Evolutionary conservation across 345 rosid species (phyloP).

Genomic region (Limnanthes douglasii): DNA sequence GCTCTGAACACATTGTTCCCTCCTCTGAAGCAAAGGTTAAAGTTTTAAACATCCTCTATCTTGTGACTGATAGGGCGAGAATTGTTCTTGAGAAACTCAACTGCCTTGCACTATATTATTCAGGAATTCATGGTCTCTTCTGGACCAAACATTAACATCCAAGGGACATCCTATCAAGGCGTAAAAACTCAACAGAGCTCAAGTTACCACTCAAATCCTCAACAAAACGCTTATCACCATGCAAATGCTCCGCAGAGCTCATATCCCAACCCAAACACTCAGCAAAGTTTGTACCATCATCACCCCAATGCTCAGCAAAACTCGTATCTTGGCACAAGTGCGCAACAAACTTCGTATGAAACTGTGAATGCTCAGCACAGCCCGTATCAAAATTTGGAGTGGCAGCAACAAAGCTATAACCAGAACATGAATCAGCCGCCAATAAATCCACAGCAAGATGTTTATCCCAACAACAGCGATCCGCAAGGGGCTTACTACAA

Average conservation of each 20-base stretch:
- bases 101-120: slow-evolving; percentile 9
- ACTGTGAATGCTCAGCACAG: slow-evolving; percentile 4
- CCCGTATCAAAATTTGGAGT: slow-evolving; percentile 7
- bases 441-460: slow-evolving; percentile 5
- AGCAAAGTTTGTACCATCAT: slow-evolving; percentile 7
- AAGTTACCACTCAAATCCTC: too few relatives aligned
- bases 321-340: slow-evolving; percentile 5
- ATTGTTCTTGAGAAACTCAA: too few relatives aligned
- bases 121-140: slow-evolving; percentile 11
- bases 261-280: slow-evolving; percentile 1
- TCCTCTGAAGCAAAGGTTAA: too few relatives aligned
- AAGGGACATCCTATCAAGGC: too few relatives aligned
- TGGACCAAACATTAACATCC: slow-evolving; percentile 19
- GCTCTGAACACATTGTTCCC: slow-evolving; percentile 8
- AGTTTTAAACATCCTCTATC: too few relatives aligned
- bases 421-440: slow-evolving; percentile 9
- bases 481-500: slow-evolving; percentile 3
- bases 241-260: slow-evolving; percentile 12
- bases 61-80: too few relatives aligned
- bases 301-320: slow-evolving; percentile 4
- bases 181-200: too few relatives aligned
- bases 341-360: slow-evolving; percentile 5
- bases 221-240: too few relatives aligned
- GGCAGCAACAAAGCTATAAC: slow-evolving; percentile 12
- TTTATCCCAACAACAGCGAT: slow-evolving; percentile 1